A percentile compares a stretch with the other conserved stretches of the same genome.
These are phyloP conservation scores for Cornus suecica DNA, from an alignment of 148 eudicot species.

Conservation along the genomic window DNA sequence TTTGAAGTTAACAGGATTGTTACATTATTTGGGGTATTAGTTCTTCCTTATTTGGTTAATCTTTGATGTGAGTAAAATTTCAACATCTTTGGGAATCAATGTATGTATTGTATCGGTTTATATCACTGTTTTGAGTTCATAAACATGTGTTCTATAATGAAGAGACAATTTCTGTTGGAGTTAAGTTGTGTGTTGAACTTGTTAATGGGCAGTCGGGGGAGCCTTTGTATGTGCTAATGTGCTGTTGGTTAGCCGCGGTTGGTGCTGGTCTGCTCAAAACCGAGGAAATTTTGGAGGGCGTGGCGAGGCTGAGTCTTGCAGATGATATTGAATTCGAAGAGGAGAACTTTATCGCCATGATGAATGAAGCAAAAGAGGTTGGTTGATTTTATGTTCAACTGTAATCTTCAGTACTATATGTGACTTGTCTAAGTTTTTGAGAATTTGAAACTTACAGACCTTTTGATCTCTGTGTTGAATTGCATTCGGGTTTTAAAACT, in stretches of 20 bases:
- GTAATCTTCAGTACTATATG: background rate
- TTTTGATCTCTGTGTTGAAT: background rate
- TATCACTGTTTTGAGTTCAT: background rate
- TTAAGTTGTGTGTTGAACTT: background rate
- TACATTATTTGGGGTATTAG: background rate
- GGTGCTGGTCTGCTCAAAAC: conserved; percentile 96
- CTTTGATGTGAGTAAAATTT: background rate
- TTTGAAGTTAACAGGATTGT: background rate
- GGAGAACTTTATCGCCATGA: conserved; percentile 74
- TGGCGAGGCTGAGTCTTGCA: conserved; percentile 74
- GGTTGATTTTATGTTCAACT: conserved; percentile 17
- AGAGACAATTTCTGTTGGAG: background rate
- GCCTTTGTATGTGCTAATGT: conserved; percentile 67
- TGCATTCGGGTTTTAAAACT: background rate
- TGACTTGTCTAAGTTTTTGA: too few species aligned
- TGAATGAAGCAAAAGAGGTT: conserved; percentile 87
- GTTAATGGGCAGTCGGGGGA: conserved; percentile 59
- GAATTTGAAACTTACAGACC: background rate
- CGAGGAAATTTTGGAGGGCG: conserved; percentile 94
- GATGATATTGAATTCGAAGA: conserved; percentile 92
- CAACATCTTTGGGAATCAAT: background rate
- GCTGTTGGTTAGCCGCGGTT: conserved; percentile 96
- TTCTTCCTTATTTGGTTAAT: too few species aligned
- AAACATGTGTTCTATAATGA: background rate
- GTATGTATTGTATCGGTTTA: background rate